A percentile compares a stretch with the other conserved stretches of the same genome.
Conservation (phyloP, 2,329 filamentous ascomycete genomes). For the Gnomoniopsis sp. region DNA sequence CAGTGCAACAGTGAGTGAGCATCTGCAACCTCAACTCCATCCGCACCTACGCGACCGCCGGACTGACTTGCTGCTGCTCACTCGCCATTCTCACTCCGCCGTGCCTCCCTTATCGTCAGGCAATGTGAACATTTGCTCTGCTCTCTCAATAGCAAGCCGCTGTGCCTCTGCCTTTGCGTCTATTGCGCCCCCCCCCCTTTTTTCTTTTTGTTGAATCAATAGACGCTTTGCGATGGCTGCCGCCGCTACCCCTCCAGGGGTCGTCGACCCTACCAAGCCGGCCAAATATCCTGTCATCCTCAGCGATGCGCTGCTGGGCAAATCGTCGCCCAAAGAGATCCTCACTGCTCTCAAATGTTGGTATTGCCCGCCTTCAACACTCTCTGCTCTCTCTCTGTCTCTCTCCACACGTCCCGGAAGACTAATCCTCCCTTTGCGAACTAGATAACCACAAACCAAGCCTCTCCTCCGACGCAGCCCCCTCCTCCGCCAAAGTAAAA, state of each 20-base stretch:
- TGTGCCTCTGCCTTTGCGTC: neutral
- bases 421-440: slow-evolving; percentile 1
- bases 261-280: slow-evolving; percentile 58
- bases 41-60: neutral
- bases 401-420: neutral
- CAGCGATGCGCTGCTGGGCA: slow-evolving; percentile 58
- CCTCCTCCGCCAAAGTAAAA: slow-evolving; percentile 48
- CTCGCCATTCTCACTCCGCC: neutral
- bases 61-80: neutral
- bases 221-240: slow-evolving; percentile 25
- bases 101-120: neutral
- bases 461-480: slow-evolving; percentile 45
- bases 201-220: neutral
- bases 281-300: slow-evolving; percentile 62
- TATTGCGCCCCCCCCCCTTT: neutral
- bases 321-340: slow-evolving; percentile 51
- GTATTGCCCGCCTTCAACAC: slow-evolving; percentile 18
- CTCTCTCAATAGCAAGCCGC: neutral
- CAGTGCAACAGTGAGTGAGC: neutral
- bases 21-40: neutral
- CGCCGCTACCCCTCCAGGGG: slow-evolving; percentile 20
- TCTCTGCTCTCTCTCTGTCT: neutral
- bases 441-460: slow-evolving; percentile 62
- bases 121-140: neutral
- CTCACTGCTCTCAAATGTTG: slow-evolving; percentile 61